A percentile compares a stretch with the other conserved stretches of the same genome.
Evolutionary conservation across 495 filamentous ascomycete species (phyloP).

Genomic region (Aspergillus haitiensis): DNA sequence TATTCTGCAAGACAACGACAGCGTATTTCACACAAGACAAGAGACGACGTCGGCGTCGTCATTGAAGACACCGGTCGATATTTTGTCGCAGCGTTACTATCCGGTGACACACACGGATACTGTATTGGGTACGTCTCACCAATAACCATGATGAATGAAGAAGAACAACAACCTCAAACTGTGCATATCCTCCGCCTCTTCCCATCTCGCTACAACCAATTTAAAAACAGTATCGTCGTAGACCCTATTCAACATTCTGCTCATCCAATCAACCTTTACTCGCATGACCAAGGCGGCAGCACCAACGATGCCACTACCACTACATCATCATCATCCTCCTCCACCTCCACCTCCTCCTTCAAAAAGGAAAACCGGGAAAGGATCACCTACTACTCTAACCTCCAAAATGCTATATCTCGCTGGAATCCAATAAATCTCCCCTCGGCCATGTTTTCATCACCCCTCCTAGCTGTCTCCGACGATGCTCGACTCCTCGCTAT

Average conservation of each 20-base stretch:
- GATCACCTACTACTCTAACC: constrained; percentile 11
- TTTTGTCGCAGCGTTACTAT: constrained; percentile 23
- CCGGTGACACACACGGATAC: constrained; percentile 15
- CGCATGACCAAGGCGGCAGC: background rate
- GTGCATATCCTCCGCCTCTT: constrained; percentile 20
- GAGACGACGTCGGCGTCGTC: background rate
- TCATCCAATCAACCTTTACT: background rate
- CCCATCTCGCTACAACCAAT: constrained; percentile 16
- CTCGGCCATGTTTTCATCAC: constrained; percentile 14
- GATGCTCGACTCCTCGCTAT: constrained; percentile 19
- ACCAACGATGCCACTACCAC: background rate
- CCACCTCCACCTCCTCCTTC: too few relatives aligned
- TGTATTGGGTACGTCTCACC: constrained; percentile 18
- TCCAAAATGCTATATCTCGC: constrained; percentile 9
- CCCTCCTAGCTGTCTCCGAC: constrained; percentile 25
- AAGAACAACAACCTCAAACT: constrained; percentile 5
- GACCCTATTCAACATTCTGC: background rate
- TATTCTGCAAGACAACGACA: constrained; percentile 7
- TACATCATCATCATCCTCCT: too few relatives aligned
- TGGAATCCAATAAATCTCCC: constrained; percentile 24
- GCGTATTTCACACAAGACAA: background rate
- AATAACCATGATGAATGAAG: background rate
- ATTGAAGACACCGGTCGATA: constrained; percentile 6
- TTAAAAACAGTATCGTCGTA: background rate
- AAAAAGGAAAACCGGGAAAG: background rate